Percentiles rank a stretch among this genome's conserved stretches.
phyloP scores from a whole-genome alignment of 1,284 basidiomycete genomes.

The Schizopora paradoxa region DNA sequence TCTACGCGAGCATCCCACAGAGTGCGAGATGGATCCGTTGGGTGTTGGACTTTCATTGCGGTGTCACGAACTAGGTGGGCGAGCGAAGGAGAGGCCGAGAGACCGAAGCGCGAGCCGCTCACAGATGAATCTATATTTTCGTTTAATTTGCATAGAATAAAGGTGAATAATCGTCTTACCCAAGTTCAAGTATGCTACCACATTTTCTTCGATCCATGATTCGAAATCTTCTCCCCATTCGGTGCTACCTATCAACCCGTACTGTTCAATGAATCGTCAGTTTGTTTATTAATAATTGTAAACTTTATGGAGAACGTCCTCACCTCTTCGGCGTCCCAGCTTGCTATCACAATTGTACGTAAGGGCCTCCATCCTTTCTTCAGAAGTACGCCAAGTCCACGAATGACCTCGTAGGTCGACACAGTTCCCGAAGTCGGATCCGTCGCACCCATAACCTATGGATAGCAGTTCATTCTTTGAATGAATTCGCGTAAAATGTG shows the following conservation, averaged over 20 bases:
- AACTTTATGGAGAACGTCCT: slow-evolving; percentile 13
- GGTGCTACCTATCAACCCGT: slow-evolving; percentile 82
- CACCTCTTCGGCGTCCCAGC: slow-evolving; percentile 92
- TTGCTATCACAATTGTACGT: slow-evolving; percentile 83
- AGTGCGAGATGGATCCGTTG: slow-evolving; percentile 38
- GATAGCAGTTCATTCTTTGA: background rate
- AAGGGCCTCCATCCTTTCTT: slow-evolving; percentile 84
- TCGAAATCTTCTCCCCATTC: slow-evolving; percentile 90
- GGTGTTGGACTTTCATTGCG: slow-evolving; percentile 67
- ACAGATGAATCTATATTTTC: slow-evolving; percentile 53
- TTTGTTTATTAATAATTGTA: background rate
- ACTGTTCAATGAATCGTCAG: slow-evolving; percentile 41
- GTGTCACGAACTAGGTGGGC: slow-evolving; percentile 65
- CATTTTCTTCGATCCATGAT: slow-evolving; percentile 70
- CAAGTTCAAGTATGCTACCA: slow-evolving; percentile 86
- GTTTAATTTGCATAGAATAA: slow-evolving; percentile 9
- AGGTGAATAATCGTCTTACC: slow-evolving; percentile 37
- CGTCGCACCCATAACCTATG: slow-evolving; percentile 64
- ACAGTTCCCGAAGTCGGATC: slow-evolving; percentile 90
- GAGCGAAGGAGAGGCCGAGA: slow-evolving; percentile 70
- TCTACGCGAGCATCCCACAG: slow-evolving; percentile 65
- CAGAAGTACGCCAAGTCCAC: slow-evolving; percentile 74
- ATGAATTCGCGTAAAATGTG: background rate
- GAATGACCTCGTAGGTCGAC: slow-evolving; percentile 78
- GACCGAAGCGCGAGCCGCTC: slow-evolving; percentile 57